Conservation (phyloP, 345 rosid genomes). For the Ceriops zippeliana region DNA sequence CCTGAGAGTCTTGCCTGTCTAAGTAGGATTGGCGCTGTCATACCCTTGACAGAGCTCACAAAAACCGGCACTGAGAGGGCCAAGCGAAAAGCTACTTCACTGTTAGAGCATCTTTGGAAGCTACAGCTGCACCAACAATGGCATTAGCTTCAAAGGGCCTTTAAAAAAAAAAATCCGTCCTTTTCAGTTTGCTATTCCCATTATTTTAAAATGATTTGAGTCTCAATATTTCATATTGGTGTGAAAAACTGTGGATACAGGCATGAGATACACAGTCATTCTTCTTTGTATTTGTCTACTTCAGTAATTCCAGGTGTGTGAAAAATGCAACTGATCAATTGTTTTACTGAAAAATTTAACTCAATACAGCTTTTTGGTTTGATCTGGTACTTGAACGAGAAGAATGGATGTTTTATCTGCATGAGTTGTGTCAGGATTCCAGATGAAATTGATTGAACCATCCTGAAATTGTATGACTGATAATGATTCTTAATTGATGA, state of each 20-base stretch:
- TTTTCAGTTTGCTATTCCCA: conserved; percentile 11
- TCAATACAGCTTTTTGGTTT: conserved; percentile 4
- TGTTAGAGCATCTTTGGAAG: conserved; percentile 72
- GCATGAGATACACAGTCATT: conserved; percentile 36
- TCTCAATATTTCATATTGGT: conserved; percentile 2
- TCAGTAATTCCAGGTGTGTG: conserved; percentile 25
- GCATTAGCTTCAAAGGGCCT: conserved; percentile 15
- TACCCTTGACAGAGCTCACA: conserved; percentile 78
- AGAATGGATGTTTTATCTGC: not conserved
- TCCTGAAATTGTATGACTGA: not conserved
- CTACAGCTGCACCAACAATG: conserved; percentile 33
- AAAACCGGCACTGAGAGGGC: conserved; percentile 86
- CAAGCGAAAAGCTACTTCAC: conserved; percentile 66
- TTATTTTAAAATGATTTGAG: conserved; percentile 29
- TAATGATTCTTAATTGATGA: too few species aligned
- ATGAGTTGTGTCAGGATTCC: not conserved
- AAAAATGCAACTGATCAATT: conserved; percentile 25
- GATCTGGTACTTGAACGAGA: not conserved
- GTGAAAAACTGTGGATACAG: conserved; percentile 23
- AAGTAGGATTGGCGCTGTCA: conserved; percentile 76
- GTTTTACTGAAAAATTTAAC: conserved; percentile 12
- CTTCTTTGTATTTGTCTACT: conserved; percentile 33
- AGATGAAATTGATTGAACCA: not conserved
- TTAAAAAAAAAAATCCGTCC: not conserved
- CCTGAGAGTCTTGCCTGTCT: conserved; percentile 52